Evolutionary conservation across 1,284 basidiomycete genomes (phyloP).

Genomic region (Ceratobasidium sp.): DNA sequence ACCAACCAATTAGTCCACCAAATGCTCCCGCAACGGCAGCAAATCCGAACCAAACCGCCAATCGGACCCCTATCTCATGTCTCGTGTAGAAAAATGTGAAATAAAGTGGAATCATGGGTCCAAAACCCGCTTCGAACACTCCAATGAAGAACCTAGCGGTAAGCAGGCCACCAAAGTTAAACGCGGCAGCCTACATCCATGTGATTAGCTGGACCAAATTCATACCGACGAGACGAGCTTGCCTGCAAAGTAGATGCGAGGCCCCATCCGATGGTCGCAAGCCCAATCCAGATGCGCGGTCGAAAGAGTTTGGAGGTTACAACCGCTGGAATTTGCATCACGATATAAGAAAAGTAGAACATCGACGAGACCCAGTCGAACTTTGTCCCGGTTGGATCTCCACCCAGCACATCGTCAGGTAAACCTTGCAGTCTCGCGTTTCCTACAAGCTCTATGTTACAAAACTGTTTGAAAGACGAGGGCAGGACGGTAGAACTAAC

Average conservation of each 20-base stretch:
- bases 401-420: conserved; percentile 68
- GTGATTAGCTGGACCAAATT: conserved; percentile 7
- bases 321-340: conserved; percentile 75
- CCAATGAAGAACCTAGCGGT: conserved; percentile 70
- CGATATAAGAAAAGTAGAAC: conserved; percentile 79
- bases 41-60: conserved; percentile 83
- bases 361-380: conserved; percentile 80
- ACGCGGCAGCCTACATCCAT: conserved; percentile 63
- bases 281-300: conserved; percentile 72
- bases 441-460: conserved; percentile 48
- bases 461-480: background rate
- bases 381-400: conserved; percentile 70
- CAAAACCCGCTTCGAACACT: conserved; percentile 77
- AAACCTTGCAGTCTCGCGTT: conserved; percentile 79
- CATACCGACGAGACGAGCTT: conserved; percentile 42
- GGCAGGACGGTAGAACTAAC: background rate
- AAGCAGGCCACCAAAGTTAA: conserved; percentile 67
- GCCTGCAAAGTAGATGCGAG: conserved; percentile 75
- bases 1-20: conserved; percentile 56
- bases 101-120: conserved; percentile 76
- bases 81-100: conserved; percentile 81
- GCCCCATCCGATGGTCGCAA: conserved; percentile 75
- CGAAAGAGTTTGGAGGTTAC: conserved; percentile 72
- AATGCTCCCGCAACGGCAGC: conserved; percentile 83
- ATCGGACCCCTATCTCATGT: conserved; percentile 72